Percentiles rank a stretch among this genome's conserved stretches.
phyloP scores from a whole-genome alignment of 768 basidiomycete species.

The Phaffia australis region DNA sequence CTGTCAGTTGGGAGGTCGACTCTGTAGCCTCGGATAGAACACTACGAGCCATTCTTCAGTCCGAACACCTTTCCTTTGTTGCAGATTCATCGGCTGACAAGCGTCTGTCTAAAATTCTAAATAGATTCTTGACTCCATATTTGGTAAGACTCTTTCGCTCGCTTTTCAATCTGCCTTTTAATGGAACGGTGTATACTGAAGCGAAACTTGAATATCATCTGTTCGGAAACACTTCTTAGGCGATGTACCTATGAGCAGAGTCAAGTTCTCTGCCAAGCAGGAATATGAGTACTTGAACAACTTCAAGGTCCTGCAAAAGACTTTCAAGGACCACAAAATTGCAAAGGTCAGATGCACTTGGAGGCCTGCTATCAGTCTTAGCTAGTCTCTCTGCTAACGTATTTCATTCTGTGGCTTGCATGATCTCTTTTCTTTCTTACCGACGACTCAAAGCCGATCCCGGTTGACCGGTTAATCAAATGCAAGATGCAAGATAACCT shows the following conservation, averaged over 20 bases:
- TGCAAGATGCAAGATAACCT: slow-evolving; percentile 99
- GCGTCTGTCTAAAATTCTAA: background rate
- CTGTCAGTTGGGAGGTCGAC: too few relatives aligned
- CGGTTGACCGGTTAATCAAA: slow-evolving; percentile 83
- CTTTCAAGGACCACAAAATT: slow-evolving; percentile 83
- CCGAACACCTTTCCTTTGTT: too few relatives aligned
- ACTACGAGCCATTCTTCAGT: too few relatives aligned
- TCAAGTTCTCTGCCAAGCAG: slow-evolving; percentile 79
- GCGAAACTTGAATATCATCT: slow-evolving; percentile 12
- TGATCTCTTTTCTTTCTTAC: background rate
- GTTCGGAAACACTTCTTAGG: slow-evolving; percentile 43
- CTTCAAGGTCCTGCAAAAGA: slow-evolving; percentile 87
- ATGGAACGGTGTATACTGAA: background rate
- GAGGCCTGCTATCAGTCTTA: background rate
- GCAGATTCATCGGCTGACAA: background rate
- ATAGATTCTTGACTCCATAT: slow-evolving; percentile 78
- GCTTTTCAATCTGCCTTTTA: background rate
- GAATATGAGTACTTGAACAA: slow-evolving; percentile 90
- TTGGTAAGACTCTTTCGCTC: slow-evolving; percentile 48
- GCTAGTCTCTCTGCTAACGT: slow-evolving; percentile 16
- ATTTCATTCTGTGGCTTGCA: background rate
- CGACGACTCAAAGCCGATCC: slow-evolving; percentile 59
- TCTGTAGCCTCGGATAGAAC: too few relatives aligned
- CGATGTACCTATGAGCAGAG: slow-evolving; percentile 77
- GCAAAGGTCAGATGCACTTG: slow-evolving; percentile 64